Evolutionary conservation across 2,329 filamentous ascomycete species (phyloP).

Genomic region (Didymellaceae sp.): DNA sequence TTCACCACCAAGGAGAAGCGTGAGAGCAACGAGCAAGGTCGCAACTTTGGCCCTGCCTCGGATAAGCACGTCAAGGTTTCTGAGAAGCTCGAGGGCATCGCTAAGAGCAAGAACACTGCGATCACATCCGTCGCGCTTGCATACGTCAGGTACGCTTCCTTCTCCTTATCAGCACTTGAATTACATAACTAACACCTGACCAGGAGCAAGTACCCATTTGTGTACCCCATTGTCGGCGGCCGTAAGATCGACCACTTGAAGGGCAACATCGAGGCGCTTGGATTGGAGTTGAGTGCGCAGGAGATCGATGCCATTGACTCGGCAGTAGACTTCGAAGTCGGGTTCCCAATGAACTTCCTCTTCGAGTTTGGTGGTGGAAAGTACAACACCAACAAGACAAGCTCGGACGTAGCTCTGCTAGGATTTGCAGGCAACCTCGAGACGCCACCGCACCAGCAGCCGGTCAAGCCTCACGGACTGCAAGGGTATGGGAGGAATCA

Average conservation of each 20-base stretch:
- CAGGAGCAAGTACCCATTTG: constrained; percentile 67
- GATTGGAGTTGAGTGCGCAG: constrained; percentile 56
- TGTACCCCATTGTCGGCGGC: constrained; percentile 77
- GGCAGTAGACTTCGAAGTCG: constrained; percentile 60
- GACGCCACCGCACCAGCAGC: constrained; percentile 27
- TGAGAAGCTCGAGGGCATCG: constrained; percentile 65
- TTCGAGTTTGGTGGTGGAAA: constrained; percentile 38
- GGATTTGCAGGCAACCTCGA: constrained; percentile 39
- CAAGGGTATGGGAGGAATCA: constrained; percentile 21
- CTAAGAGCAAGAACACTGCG: constrained; percentile 61
- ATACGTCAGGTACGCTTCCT: constrained; percentile 68
- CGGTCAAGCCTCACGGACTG: constrained; percentile 39
- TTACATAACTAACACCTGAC: background rate
- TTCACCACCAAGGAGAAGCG: constrained; percentile 53
- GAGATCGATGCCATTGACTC: constrained; percentile 63
- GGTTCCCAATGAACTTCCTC: constrained; percentile 60
- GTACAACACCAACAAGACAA: constrained; percentile 40
- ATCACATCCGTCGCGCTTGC: constrained; percentile 70
- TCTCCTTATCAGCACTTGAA: too few species aligned
- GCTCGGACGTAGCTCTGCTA: constrained; percentile 36
- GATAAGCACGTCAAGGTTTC: constrained; percentile 61
- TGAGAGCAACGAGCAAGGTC: constrained; percentile 41
- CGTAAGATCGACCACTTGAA: constrained; percentile 75
- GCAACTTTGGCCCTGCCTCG: constrained; percentile 48
- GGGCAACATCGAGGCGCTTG: constrained; percentile 65